Base-by-base conservation (phyloP, 1,284 basidiomycete species). In the Apiotrichum akiyoshidainum region DNA sequence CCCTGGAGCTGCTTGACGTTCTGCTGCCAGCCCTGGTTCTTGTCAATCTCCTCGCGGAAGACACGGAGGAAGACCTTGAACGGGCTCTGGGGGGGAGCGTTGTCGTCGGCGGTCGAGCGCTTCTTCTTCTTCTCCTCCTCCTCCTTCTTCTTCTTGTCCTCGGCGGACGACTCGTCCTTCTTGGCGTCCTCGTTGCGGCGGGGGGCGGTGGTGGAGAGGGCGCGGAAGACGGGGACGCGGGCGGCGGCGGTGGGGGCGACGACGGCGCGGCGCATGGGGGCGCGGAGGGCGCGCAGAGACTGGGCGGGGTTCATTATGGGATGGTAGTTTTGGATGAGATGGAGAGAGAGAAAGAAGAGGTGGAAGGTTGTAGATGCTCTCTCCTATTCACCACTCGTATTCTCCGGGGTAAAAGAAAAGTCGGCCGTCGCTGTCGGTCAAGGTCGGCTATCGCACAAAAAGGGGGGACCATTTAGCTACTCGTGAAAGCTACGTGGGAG, bases 1-100 rank as follows among this genome's bases (percentile, higher is more conserved):
- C 96, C 96, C 78, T 95, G 91, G 35, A 99, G 84, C 79, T 96
- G 92, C 80, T 92, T 93, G 59, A 98, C 89, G 79, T 95, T 96
- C 52, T 97, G 92, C 80, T 96, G 92, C 57, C 96, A 82, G 74
- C 95, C 94, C 67, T 92, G 83, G 75, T 92, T 95, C 83, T 98
- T 98, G 74, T 85, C 83, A 50, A 99, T 80, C 79, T 99, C 95
- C 60, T 96, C 92, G 66, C 84, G 86, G 55, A 99, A 82, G 22
- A 95, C 93, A 47, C 97, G 90, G 17, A 97, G 92, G 66, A 99
- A 99, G 2, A 91, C 94, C 77, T 91, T 87, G 74, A 97, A 98
- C 1, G 96, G 96, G 8, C 91, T 94, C 73, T 89, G 90, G 5
- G 90, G 90, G 5, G 85, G 77, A 3, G 52, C 65, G 45, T 67